Evolutionary conservation across 106 monocot genomes (phyloP).

Genomic region (Gastrodia elata): DNA sequence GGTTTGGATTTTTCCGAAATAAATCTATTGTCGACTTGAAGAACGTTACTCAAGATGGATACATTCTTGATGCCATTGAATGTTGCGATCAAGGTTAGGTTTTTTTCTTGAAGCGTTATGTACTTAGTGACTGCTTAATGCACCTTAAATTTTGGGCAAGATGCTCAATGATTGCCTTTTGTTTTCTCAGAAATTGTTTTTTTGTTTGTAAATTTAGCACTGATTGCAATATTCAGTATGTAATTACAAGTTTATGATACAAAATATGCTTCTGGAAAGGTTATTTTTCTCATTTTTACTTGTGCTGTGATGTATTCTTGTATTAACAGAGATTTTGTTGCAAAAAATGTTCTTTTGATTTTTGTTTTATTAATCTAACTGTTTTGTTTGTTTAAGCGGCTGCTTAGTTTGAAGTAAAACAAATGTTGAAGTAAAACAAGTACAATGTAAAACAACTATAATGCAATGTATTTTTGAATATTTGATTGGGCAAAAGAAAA

Average conservation of each 20-base stretch:
- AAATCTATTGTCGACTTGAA: constrained; percentile 72
- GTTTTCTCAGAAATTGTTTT: neutral
- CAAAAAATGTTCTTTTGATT: neutral
- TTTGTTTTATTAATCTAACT: neutral
- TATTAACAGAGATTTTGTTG: too few relatives aligned
- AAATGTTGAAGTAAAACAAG: too few relatives aligned
- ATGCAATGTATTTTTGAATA: too few relatives aligned
- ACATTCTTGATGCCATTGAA: constrained; percentile 48
- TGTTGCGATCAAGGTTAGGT: neutral
- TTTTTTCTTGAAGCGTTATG: neutral
- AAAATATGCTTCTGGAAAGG: neutral
- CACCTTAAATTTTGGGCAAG: neutral
- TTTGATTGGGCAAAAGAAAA: too few relatives aligned
- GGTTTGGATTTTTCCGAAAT: constrained; percentile 77
- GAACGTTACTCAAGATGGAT: constrained; percentile 48
- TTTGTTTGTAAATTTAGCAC: neutral
- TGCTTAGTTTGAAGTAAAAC: too few relatives aligned
- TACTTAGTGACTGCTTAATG: neutral
- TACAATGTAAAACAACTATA: too few relatives aligned
- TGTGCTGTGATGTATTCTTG: neutral
- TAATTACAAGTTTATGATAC: neutral
- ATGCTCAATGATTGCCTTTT: neutral
- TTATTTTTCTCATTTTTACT: neutral
- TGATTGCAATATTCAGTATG: neutral
- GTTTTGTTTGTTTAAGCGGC: neutral